Base-by-base conservation (phyloP, 2,329 filamentous ascomycete genomes). In the Ophiostoma tasmaniense region DNA sequence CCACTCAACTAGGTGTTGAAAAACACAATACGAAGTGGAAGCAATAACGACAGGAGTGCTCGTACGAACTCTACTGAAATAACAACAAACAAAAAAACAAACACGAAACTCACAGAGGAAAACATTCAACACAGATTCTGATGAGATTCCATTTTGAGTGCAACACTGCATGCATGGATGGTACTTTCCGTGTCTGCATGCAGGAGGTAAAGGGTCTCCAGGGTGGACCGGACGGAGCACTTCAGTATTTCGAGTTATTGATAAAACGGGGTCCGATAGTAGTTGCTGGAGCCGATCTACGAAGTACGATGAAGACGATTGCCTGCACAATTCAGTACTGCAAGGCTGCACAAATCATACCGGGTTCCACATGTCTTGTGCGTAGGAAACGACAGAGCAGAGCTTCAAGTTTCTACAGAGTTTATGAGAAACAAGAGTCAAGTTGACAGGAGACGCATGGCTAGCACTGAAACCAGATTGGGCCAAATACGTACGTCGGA, bases 141-240 rank as follows among this genome's bases (percentile, higher is more conserved):
- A 14, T 28, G 25, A 61, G 25, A 61, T 61, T 5, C 55, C 55
- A 61, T 61, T 61, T 20, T 17, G 55, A 30, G 22, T 61, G 55
- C 25, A 28, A 61, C 55, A 25, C 55, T 61, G 55, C 55, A 61
- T 55, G n/a, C n/a, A n/a, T n/a, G n/a, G n/a, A n/a, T n/a, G 42
- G 50, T 55, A 55, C 50, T 55, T 55, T 55, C n/a, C 50, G 50
- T 25, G 50, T 55, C 55, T 59, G 25, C 55, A 61, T 61, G 25
- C 14, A 30, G 55, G 25, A 61, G 52, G 55, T 61, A 25, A 61
- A 61, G 52, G 52, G 22, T 59, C 13, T 17, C 52, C 30, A n/a
- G 52, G 25, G 52, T 61, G 55, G 55, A 55, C 50, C 50, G 50
- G 25, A 61, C 25, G 25, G 55, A 8, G 14, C 25, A 59, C 22